Evolutionary conservation across 2,329 filamentous ascomycete species (phyloP).

Genomic region (Aspergillus sp.): DNA sequence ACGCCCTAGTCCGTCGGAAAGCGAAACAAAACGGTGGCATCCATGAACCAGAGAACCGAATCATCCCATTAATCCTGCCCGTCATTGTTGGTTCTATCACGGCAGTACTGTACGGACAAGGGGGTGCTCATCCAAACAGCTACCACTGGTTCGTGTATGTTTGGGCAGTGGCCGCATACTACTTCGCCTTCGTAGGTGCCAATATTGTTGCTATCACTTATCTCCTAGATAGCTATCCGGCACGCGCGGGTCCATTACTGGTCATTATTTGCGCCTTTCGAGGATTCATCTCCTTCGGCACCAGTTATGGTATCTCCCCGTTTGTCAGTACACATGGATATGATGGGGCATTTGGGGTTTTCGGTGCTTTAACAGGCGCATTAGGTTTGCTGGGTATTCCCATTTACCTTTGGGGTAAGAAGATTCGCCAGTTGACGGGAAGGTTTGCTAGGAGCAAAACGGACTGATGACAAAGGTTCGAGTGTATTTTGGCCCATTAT

Average conservation of each 20-base stretch:
- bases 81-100: slow-evolving; percentile 35
- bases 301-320: slow-evolving; percentile 32
- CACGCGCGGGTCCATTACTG: slow-evolving; percentile 37
- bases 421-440: slow-evolving; percentile 22
- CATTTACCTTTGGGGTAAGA: slow-evolving; percentile 27
- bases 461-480: too few species aligned
- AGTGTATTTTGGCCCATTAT: too few species aligned
- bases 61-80: slow-evolving; percentile 32
- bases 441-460: slow-evolving; percentile 7
- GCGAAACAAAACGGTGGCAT: slow-evolving; percentile 33
- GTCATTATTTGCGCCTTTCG: slow-evolving; percentile 45
- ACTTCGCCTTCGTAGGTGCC: slow-evolving; percentile 27
- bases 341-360: slow-evolving; percentile 28
- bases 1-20: slow-evolving; percentile 31
- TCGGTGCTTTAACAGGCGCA: slow-evolving; percentile 25
- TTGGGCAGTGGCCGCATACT: slow-evolving; percentile 17
- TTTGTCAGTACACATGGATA: slow-evolving; percentile 23
- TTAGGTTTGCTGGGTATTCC: slow-evolving; percentile 25
- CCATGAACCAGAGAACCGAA: slow-evolving; percentile 38
- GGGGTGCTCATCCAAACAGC: slow-evolving; percentile 27
- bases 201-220: slow-evolving; percentile 45
- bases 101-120: slow-evolving; percentile 35
- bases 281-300: slow-evolving; percentile 43
- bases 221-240: slow-evolving; percentile 42
- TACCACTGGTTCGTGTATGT: slow-evolving; percentile 21